Evolutionary conservation across 2,329 filamentous ascomycete genomes (phyloP), one percentile per base, ranked within the genome.

Genomic region (Fusarium multiceps): DNA sequence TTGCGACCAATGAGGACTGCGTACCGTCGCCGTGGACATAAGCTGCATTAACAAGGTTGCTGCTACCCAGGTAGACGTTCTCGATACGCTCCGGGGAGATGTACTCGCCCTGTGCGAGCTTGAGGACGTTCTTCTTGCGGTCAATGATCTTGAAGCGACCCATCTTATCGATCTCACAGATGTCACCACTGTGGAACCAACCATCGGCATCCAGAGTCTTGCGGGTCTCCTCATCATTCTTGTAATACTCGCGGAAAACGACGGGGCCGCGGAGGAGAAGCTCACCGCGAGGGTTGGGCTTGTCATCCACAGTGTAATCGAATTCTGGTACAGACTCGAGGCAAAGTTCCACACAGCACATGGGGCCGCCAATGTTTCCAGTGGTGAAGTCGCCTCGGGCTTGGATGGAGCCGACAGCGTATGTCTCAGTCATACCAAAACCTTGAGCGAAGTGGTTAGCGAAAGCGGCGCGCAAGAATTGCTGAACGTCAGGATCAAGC

Each of bases 51-150:
- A 98, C 83, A 73, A 94, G 90, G 70, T 88, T 91, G 68, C 90
- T 90, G 82, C 92, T 94, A 68, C 92, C 93, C 68, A 97, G 85
- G 80, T 94, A 97, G 37, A 97, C 92, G 79, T 97, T 98, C 85
- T 99, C 96, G 77, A 99, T 93, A 60, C 94, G 93, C 83, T 99
- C 96, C 16, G 96, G 96, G 2, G 94, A 97, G 76, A 99, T 93
- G 82, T 99, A 99, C 83, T 99, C 96, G 79, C 96, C 96, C 81
- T 99, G 96, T 0, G 95, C 91, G 59, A 99, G 89, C 87, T 99
- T 99, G 78, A 99, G 89, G n/a, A 99, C 93, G 82, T 98, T 98
- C 91, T 99, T 99, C 82, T 94, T 91, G 75, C 96, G 94, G 81
- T 99, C 96, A 75, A 99, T 91, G 80, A 99, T 97, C 81, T 89